phyloP scores from a whole-genome alignment of 2,329 filamentous ascomycete species.

The Grosmannia serpens region DNA sequence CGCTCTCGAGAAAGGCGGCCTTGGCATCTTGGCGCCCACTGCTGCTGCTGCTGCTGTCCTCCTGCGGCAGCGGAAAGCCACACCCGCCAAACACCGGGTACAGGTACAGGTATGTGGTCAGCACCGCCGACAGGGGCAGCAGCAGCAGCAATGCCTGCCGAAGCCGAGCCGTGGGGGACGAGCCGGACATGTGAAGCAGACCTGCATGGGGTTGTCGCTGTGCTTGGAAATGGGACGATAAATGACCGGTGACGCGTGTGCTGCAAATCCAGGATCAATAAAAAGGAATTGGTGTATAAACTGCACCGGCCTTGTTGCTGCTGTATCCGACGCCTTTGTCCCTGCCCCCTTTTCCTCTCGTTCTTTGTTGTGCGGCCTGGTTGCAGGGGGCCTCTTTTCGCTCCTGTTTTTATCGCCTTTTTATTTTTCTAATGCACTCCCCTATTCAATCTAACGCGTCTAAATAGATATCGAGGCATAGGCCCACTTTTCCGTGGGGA shows the following conservation, averaged over 20 bases:
- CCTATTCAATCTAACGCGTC: not conserved
- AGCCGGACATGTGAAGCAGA: conserved; percentile 22
- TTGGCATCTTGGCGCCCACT: conserved; percentile 2
- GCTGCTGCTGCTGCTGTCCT: not conserved
- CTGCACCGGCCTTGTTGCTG: too few species aligned
- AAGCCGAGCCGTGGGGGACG: conserved; percentile 32
- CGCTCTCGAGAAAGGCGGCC: conserved; percentile 25
- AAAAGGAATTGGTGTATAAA: too few species aligned
- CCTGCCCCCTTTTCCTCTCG: not conserved
- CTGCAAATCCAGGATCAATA: not conserved
- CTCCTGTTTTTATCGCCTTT: not conserved
- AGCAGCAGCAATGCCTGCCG: conserved; percentile 45
- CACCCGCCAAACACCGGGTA: conserved; percentile 76
- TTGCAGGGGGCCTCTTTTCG: not conserved
- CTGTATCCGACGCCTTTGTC: not conserved
- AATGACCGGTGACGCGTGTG: not conserved
- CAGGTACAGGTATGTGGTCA: conserved; percentile 71
- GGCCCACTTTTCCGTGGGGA: not conserved
- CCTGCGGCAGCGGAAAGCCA: conserved; percentile 55
- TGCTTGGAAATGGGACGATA: not conserved
- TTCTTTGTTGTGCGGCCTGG: not conserved
- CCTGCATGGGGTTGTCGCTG: not conserved
- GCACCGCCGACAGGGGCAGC: conserved; percentile 55
- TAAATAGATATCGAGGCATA: not conserved
- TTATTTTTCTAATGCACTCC: not conserved